Evolutionary conservation across 148 eudicot species (phyloP).

Genomic region (Dysphania ambrosioides): DNA sequence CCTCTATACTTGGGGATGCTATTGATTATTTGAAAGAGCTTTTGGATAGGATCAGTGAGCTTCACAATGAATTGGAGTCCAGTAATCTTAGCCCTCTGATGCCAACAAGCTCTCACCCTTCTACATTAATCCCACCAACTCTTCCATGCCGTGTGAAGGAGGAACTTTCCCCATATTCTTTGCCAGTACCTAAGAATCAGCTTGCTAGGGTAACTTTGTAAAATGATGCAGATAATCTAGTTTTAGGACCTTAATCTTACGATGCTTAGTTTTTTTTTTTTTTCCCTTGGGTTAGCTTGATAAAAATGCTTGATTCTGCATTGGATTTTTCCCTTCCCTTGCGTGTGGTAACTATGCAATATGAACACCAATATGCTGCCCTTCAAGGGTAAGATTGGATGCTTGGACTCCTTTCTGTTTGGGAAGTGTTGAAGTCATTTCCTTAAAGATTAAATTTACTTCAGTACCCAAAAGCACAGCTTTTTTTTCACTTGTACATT

Average conservation of each 20-base stretch:
- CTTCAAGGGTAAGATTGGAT: background rate
- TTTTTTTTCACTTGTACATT: background rate
- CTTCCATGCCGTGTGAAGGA: slow-evolving; percentile 56
- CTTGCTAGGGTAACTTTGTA: slow-evolving; percentile 43
- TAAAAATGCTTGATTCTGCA: background rate
- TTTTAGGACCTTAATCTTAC: background rate
- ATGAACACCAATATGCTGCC: background rate
- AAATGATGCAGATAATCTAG: background rate
- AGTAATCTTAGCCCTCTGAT: slow-evolving; percentile 38
- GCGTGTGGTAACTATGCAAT: background rate
- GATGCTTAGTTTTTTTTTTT: background rate
- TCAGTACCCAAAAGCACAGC: background rate
- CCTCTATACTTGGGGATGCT: slow-evolving; percentile 76
- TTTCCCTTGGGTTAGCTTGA: background rate
- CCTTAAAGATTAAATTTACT: no score
- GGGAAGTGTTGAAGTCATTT: no score
- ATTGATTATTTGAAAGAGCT: slow-evolving; percentile 72
- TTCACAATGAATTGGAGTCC: slow-evolving; percentile 68
- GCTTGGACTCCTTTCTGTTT: no score
- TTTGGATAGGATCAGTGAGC: slow-evolving; percentile 56
- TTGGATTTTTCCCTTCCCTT: background rate
- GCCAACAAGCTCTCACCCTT: slow-evolving; percentile 45
- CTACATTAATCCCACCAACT: slow-evolving; percentile 39
- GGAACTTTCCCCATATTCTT: slow-evolving; percentile 50
- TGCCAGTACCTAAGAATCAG: slow-evolving; percentile 46